Percentiles rank a stretch among this genome's conserved stretches.
These are phyloP conservation scores for Wickerhamomyces sp. DNA, from an alignment of 1,139 yeast species.

Conservation along the genomic window DNA sequence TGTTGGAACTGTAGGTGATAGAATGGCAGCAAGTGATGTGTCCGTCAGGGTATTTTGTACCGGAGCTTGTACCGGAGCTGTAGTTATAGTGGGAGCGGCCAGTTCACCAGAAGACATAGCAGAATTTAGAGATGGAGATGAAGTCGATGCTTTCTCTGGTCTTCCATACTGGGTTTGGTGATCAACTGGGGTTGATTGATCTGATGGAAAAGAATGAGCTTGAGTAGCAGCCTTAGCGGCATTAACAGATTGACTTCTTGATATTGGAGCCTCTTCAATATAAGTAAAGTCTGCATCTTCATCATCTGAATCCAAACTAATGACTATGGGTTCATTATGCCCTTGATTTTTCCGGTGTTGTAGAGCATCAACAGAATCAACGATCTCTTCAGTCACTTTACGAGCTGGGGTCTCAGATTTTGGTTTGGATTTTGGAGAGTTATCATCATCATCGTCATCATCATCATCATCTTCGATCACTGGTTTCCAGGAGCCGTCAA, in stretches of 20 bases:
- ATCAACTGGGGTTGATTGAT: neutral
- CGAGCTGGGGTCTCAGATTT: conserved; percentile 5
- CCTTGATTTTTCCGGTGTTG: conserved; percentile 5
- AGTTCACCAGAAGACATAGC: too few species aligned
- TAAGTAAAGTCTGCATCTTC: conserved; percentile 19
- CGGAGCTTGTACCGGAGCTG: too few species aligned
- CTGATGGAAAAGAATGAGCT: conserved; percentile 3
- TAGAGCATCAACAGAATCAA: neutral
- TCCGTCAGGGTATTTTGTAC: too few species aligned
- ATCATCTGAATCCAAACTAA: conserved; percentile 29
- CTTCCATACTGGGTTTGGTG: too few species aligned
- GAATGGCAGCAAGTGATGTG: too few species aligned
- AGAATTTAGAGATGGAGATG: too few species aligned
- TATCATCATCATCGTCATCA: conserved; percentile 10
- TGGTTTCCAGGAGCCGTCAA: conserved; percentile 56
- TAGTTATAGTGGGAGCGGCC: too few species aligned
- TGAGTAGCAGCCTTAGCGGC: too few species aligned
- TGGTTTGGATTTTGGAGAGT: conserved; percentile 2
- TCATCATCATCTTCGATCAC: conserved; percentile 29
- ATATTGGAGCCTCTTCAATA: too few species aligned
- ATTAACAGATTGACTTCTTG: too few species aligned
- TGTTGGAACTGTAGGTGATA: too few species aligned
- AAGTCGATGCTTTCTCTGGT: too few species aligned
- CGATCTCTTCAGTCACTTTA: conserved; percentile 4
- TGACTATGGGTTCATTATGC: conserved; percentile 20